Evolutionary conservation across 257 asterid species (phyloP).

Genomic region (Echites panduratus): DNA sequence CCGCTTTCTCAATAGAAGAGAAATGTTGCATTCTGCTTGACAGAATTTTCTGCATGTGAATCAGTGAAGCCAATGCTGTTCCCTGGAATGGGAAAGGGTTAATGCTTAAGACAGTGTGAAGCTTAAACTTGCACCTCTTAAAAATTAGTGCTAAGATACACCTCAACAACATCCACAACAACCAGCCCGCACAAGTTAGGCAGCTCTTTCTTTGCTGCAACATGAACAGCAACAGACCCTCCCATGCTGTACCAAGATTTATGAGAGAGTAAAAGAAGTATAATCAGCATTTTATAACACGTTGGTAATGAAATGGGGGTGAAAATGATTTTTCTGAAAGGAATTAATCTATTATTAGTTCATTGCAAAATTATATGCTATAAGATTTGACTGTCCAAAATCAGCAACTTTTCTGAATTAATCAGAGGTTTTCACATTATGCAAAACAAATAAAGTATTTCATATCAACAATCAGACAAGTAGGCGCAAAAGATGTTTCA

Average conservation of each 20-base stretch:
- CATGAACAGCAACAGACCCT: conserved; percentile 86
- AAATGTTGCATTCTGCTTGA: conserved; percentile 85
- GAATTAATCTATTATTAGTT: background rate
- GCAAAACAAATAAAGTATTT: background rate
- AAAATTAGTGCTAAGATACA: conserved; percentile 14
- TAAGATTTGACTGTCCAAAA: background rate
- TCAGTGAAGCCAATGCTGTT: conserved; percentile 84
- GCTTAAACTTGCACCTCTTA: background rate
- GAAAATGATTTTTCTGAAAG: background rate
- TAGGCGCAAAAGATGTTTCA: background rate
- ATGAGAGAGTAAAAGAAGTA: background rate
- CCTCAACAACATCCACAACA: conserved; percentile 99
- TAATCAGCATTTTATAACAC: background rate
- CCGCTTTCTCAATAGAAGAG: conserved; percentile 84
- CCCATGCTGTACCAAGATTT: conserved; percentile 60
- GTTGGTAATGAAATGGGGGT: background rate
- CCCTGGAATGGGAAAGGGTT: conserved; percentile 57
- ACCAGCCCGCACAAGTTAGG: conserved; percentile 78
- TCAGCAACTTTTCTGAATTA: background rate
- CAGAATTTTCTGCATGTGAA: conserved; percentile 90
- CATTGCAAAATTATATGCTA: background rate
- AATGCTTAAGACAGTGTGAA: conserved; percentile 2
- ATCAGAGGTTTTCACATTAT: background rate
- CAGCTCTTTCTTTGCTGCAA: conserved; percentile 76
- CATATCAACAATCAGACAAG: background rate